Evolutionary conservation across 1,284 basidiomycete species (phyloP).

Genomic region (Pisolithus thermaeus): DNA sequence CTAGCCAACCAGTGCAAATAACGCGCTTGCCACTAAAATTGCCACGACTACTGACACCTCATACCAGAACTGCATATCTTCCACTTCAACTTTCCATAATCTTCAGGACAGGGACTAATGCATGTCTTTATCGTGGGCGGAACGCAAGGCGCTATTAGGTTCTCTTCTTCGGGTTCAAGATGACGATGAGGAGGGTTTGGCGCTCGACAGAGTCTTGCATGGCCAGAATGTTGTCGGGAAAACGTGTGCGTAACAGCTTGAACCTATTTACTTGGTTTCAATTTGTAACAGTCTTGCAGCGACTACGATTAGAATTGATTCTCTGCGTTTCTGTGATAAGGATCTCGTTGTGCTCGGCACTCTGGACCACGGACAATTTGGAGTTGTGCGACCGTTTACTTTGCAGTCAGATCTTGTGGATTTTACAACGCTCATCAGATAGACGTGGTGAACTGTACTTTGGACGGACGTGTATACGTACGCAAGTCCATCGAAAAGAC

Average conservation of each 20-base stretch:
- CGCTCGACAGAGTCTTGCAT: conserved; percentile 68
- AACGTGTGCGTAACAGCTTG: conserved; percentile 42
- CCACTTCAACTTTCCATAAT: no score
- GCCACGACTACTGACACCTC: neutral
- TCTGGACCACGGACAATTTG: conserved; percentile 80
- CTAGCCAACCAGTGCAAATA: neutral
- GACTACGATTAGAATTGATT: conserved; percentile 61
- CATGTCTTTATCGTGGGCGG: conserved; percentile 70
- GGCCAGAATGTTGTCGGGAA: conserved; percentile 69
- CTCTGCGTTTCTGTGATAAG: conserved; percentile 58
- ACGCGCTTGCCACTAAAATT: neutral
- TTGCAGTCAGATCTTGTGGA: neutral
- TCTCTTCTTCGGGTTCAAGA: conserved; percentile 50
- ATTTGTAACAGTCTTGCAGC: conserved; percentile 32
- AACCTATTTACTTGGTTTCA: neutral
- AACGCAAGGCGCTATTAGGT: conserved; percentile 59
- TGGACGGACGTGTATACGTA: conserved; percentile 70
- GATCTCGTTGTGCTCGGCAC: conserved; percentile 66
- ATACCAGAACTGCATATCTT: neutral
- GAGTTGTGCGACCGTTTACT: conserved; percentile 52
- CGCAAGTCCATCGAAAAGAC: conserved; percentile 76
- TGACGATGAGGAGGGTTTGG: conserved; percentile 59
- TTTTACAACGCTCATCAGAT: conserved; percentile 44
- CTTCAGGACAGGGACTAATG: conserved; percentile 32
- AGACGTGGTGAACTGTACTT: conserved; percentile 70